Conservation (phyloP, 2,329 filamentous ascomycete species). For the Colletotrichum cereale region DNA sequence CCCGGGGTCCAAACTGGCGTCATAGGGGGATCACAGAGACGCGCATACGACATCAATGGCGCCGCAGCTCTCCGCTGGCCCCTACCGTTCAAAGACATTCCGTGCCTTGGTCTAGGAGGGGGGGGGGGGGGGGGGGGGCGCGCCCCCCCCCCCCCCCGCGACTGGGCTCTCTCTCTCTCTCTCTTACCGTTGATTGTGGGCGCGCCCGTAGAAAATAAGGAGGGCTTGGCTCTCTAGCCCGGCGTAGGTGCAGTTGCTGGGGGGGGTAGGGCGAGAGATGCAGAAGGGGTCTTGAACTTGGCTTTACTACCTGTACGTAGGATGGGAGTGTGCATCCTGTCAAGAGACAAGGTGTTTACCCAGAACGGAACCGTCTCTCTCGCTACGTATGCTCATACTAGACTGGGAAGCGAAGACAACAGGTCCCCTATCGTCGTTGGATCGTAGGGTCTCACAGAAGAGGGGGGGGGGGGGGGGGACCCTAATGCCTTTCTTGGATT, state of each 20-base stretch:
- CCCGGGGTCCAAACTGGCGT: conserved; percentile 33
- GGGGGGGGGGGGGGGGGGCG: no score
- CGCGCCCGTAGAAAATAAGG: background rate
- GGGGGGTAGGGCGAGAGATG: no score
- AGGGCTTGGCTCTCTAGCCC: background rate
- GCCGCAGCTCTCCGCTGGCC: background rate
- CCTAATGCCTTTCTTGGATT: conserved; percentile 13
- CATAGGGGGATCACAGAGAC: conserved; percentile 12
- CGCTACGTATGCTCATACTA: background rate
- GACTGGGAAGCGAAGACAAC: background rate
- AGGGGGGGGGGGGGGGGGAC: background rate
- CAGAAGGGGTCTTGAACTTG: background rate
- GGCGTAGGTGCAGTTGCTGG: background rate
- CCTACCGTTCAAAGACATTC: background rate
- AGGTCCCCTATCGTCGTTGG: background rate
- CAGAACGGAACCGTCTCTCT: conserved; percentile 1
- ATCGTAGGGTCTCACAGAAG: background rate
- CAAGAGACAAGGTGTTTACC: background rate
- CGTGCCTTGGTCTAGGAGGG: background rate
- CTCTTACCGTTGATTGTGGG: background rate
- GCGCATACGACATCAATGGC: conserved; percentile 6
- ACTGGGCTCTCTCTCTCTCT: no score
- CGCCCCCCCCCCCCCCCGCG: no score
- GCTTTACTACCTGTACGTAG: no score
- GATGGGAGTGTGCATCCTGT: conserved; percentile 27